Percentiles rank a stretch among this genome's conserved stretches.
Evolutionary conservation across 768 basidiomycete species (phyloP).

Genomic region (Termitomyces bulborhizus): DNA sequence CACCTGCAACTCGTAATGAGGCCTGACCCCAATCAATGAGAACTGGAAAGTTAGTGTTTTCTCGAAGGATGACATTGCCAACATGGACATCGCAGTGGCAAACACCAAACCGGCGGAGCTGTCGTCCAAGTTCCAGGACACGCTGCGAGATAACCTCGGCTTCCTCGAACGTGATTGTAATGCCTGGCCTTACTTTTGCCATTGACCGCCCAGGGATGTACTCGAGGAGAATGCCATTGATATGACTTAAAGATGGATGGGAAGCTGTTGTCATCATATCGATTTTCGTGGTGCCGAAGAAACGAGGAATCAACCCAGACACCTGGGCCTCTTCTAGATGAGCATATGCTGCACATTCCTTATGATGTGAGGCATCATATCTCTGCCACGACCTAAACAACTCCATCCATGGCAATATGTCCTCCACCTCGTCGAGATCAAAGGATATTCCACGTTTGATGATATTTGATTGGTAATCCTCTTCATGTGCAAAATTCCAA

Average conservation of each 20-base stretch:
- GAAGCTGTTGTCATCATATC: too few relatives aligned
- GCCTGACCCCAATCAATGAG: too few relatives aligned
- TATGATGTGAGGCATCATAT: background rate
- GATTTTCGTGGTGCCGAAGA: background rate
- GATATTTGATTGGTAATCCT: background rate
- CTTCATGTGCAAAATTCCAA: background rate
- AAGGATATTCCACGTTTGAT: background rate
- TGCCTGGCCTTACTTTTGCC: background rate
- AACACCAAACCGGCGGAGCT: too few relatives aligned
- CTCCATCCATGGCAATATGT: background rate
- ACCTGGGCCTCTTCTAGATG: background rate
- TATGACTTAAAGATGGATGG: background rate
- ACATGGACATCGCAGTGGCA: too few relatives aligned
- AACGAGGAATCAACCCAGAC: background rate
- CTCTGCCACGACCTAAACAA: background rate
- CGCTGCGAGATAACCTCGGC: too few relatives aligned
- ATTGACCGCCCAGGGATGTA: constrained; percentile 1
- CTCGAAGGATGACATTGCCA: too few relatives aligned
- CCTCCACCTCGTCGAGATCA: background rate
- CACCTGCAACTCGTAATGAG: too few relatives aligned
- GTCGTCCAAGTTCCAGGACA: too few relatives aligned
- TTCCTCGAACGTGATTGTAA: too few relatives aligned
- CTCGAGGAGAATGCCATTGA: background rate
- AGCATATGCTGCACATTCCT: background rate
- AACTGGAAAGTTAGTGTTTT: too few relatives aligned